Evolutionary conservation across 176 grass and related monocot genomes (phyloP).

Genomic region (Pontederia paniculata): DNA sequence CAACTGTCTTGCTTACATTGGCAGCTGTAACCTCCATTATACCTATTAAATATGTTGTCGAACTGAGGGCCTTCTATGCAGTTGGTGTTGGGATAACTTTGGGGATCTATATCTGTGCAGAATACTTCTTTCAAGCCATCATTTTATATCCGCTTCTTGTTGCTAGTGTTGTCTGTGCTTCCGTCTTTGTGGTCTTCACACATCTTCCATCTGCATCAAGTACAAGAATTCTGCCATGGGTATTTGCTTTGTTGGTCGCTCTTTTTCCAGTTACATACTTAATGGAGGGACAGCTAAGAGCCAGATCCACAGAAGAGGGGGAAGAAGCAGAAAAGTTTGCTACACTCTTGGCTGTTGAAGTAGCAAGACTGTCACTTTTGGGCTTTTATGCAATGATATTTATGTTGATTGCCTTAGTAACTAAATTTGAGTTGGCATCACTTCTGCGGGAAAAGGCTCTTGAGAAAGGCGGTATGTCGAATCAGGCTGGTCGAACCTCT

Average conservation of each 20-base stretch:
- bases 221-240: slow-evolving; percentile 88
- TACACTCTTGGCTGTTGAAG: slow-evolving; percentile 87
- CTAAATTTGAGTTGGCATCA: slow-evolving; percentile 83
- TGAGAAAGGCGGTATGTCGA: slow-evolving; percentile 34
- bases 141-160: slow-evolving; percentile 96
- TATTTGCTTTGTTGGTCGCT: slow-evolving; percentile 79
- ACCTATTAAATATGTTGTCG: slow-evolving; percentile 89
- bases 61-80: slow-evolving; percentile 69
- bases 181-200: slow-evolving; percentile 79
- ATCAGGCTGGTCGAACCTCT: slow-evolving; percentile 33
- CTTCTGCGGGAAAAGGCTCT: slow-evolving; percentile 64
- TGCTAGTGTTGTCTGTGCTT: slow-evolving; percentile 54
- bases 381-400: slow-evolving; percentile 98
- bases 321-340: slow-evolving; percentile 76
- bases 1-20: slow-evolving; percentile 74
- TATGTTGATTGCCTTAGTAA: slow-evolving; percentile 86
- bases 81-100: slow-evolving; percentile 64
- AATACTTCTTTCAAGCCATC: slow-evolving; percentile 83
- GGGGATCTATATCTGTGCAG: slow-evolving; percentile 89
- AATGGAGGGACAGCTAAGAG: slow-evolving; percentile 82
- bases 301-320: slow-evolving; percentile 55
- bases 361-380: slow-evolving; percentile 85
- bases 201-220: slow-evolving; percentile 92
- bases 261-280: slow-evolving; percentile 92
- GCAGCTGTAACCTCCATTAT: slow-evolving; percentile 84